phyloP scores from a whole-genome alignment of 441 rosid genomes.

The Croton setiger region DNA sequence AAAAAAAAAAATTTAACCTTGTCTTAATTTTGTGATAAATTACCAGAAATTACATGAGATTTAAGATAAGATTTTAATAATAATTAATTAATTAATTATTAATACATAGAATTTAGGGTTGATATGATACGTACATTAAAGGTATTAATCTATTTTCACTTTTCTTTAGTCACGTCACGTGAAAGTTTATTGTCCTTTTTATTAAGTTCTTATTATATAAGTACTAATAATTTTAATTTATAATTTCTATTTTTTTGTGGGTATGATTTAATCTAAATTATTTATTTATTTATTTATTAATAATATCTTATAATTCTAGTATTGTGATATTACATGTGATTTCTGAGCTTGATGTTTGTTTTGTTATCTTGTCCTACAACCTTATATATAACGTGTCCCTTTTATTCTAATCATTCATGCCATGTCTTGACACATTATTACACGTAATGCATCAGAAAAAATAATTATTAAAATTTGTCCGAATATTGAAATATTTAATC shows the following conservation, averaged over 20 bases:
- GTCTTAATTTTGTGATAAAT: no score
- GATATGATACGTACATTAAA: no score
- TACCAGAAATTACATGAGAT: no score
- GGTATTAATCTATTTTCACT: no score
- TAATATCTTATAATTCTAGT: background rate
- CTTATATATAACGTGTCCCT: background rate
- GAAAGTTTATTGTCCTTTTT: background rate
- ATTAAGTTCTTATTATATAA: background rate
- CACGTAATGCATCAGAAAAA: no score
- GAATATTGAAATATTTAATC: no score
- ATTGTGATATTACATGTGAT: background rate
- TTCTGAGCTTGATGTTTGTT: constrained; percentile 6
- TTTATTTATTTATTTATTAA: no score
- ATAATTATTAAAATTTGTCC: no score
- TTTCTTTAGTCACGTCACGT: background rate
- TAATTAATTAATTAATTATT: background rate
- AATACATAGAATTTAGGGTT: no score
- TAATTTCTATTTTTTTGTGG: background rate
- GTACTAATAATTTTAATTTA: no score
- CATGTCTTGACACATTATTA: no score
- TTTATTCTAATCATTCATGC: background rate
- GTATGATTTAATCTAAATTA: background rate
- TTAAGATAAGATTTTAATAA: background rate
- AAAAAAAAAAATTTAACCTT: no score
- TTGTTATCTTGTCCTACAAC: background rate